Evolutionary conservation across 2,329 filamentous ascomycete species (phyloP).

Genomic region (Claviceps pazoutovae): DNA sequence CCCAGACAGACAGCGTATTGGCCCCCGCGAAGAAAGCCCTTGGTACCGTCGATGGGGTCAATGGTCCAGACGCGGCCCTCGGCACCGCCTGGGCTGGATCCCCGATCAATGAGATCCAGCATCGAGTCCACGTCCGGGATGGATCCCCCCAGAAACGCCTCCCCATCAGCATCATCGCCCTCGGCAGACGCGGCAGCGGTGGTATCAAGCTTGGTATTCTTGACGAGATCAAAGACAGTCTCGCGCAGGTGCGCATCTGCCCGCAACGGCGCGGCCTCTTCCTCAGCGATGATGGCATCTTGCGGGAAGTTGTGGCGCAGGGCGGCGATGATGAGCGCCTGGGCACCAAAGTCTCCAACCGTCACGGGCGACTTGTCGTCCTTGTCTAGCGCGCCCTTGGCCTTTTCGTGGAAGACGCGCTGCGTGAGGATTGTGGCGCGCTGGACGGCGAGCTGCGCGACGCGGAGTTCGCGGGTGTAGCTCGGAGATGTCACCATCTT

Average conservation of each 20-base stretch:
- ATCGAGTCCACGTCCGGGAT: slow-evolving; percentile 50
- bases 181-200: too few species aligned
- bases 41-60: slow-evolving; percentile 95
- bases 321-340: slow-evolving; percentile 87
- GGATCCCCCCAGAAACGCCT: slow-evolving; percentile 57
- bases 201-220: slow-evolving; percentile 46
- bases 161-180: slow-evolving; percentile 31
- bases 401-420: slow-evolving; percentile 57
- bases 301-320: slow-evolving; percentile 79
- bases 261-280: slow-evolving; percentile 73
- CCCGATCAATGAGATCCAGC: slow-evolving; percentile 53
- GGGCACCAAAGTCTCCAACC: slow-evolving; percentile 93
- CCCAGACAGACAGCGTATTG: slow-evolving; percentile 95
- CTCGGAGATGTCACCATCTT: slow-evolving; percentile 22
- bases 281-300: slow-evolving; percentile 88
- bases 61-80: slow-evolving; percentile 85
- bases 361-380: slow-evolving; percentile 94
- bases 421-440: slow-evolving; percentile 47
- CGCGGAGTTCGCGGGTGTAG: slow-evolving; percentile 65
- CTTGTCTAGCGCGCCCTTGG: slow-evolving; percentile 83
- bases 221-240: slow-evolving; percentile 72
- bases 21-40: slow-evolving; percentile 88
- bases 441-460: slow-evolving; percentile 81
- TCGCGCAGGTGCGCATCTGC: slow-evolving; percentile 51
- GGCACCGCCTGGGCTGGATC: slow-evolving; percentile 55